Evolutionary conservation across 345 rosid genomes (phyloP).

Genomic region (Pugionium dolabratum): DNA sequence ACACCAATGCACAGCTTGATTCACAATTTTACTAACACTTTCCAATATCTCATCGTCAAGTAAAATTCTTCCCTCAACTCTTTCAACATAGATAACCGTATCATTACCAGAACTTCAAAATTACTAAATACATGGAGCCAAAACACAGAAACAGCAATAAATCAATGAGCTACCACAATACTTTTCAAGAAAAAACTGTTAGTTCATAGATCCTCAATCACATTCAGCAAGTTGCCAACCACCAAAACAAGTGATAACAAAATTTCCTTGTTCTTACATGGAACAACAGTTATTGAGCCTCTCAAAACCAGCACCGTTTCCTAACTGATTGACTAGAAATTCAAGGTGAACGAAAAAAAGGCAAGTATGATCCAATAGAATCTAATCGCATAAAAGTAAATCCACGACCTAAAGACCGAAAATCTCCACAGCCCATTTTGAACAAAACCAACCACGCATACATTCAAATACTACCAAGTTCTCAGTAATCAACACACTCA

Average conservation of each 20-base stretch:
- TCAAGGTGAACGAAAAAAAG: background rate
- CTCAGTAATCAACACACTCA: background rate
- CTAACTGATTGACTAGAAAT: background rate
- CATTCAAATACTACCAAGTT: slow-evolving; percentile 28
- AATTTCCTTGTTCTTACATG: background rate
- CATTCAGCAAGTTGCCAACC: slow-evolving; percentile 7
- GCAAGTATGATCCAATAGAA: slow-evolving; percentile 8
- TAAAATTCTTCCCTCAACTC: background rate
- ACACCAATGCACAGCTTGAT: slow-evolving; percentile 5
- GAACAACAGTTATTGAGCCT: background rate
- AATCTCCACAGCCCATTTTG: slow-evolving; percentile 16
- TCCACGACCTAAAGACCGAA: slow-evolving; percentile 20
- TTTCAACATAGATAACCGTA: slow-evolving; percentile 2
- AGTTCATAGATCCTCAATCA: slow-evolving; percentile 9
- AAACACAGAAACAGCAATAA: slow-evolving; percentile 8
- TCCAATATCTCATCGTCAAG: background rate
- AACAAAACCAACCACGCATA: slow-evolving; percentile 7
- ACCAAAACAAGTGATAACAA: slow-evolving; percentile 4
- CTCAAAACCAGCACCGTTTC: slow-evolving; percentile 12
- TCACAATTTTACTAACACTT: background rate
- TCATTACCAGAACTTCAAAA: slow-evolving; percentile 14
- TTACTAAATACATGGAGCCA: slow-evolving; percentile 1
- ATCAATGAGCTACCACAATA: slow-evolving; percentile 27
- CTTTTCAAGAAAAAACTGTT: background rate
- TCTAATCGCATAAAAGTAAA: slow-evolving; percentile 21